A percentile compares a stretch with the other conserved stretches of the same genome.
phyloP scores from a whole-genome alignment of 305 asterid species.

The Fraxinus velutina region DNA sequence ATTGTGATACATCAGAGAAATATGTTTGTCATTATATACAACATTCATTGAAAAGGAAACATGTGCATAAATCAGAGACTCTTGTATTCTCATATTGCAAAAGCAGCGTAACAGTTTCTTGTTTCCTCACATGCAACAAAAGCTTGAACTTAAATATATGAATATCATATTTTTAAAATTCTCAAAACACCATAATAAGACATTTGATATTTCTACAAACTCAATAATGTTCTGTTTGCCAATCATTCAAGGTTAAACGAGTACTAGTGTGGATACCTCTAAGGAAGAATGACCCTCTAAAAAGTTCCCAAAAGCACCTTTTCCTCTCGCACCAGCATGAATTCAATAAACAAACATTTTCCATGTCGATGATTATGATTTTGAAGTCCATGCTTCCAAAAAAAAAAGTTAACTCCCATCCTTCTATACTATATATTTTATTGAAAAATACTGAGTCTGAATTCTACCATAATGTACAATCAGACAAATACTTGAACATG shows the following conservation, averaged over 20 bases:
- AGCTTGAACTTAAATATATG: neutral
- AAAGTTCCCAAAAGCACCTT: neutral
- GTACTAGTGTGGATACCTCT: neutral
- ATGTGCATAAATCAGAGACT: slow-evolving; percentile 13
- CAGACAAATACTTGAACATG: slow-evolving; percentile 3
- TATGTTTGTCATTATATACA: neutral
- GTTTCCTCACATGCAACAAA: slow-evolving; percentile 3
- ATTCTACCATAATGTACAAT: slow-evolving; percentile 8
- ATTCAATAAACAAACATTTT: neutral
- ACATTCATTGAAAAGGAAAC: slow-evolving; percentile 18
- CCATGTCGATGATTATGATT: neutral
- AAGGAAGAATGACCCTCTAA: neutral
- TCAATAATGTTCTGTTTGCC: neutral
- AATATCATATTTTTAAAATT: neutral
- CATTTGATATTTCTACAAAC: neutral
- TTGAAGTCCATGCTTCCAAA: slow-evolving; percentile 1
- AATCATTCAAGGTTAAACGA: neutral
- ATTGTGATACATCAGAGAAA: neutral
- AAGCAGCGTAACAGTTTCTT: neutral
- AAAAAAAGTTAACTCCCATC: neutral
- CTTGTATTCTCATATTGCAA: slow-evolving; percentile 16
- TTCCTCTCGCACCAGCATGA: neutral
- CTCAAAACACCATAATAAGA: neutral
- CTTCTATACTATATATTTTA: neutral
- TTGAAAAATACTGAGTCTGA: slow-evolving; percentile 19